Base-by-base conservation (phyloP, 768 basidiomycete genomes). In the Leccinum disarticulatum region DNA sequence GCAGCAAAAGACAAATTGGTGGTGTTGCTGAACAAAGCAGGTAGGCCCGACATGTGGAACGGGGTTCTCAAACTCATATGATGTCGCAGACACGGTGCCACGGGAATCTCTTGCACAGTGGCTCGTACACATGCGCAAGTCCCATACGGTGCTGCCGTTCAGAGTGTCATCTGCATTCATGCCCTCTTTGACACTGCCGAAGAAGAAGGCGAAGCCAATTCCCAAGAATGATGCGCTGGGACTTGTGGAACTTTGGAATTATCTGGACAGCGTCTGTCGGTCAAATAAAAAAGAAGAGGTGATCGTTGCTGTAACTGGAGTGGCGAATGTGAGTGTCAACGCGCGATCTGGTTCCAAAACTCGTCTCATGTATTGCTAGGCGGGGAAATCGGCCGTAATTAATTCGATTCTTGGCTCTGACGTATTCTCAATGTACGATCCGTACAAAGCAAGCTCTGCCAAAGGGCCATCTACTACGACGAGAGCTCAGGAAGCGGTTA, bases 1-100 rank as follows among this genome's bases (percentile, higher is more conserved):
- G 63, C 76, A 48, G 77, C 70, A 48, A 71, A 61, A 43, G 82
- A 72, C 60, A 81, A 81, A 66, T 74, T 88, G 13, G 65, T 88
- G 19, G 73, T 94, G n/a, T 78, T 95, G 17, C 72, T 97, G 56
- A 95, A 90, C 73, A 97, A 97, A 78, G 88, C 88, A 64, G 94
- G 94, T 92, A 65, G 58, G 87, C 79, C 52, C 35, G 38, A 53
- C 56, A 22, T 33, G 51, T 38, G 28, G 43, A 36, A 35, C 55
- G 33, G 27, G 46, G 19, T 52, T 38, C 13, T 30, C 55, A 19
- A 19, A 28, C 28, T 63, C 54, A 57, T 46, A 17, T 36, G 30
- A 49, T 54, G 55, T 46, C 38, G 46, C 64, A 95, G 95, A 96
- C 71, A 79, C 84, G 19, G 87, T 88, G 59, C 92, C 94, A 17